Evolutionary conservation across 257 asterid genomes (phyloP).

Genomic region (Solanum chiquidenum): DNA sequence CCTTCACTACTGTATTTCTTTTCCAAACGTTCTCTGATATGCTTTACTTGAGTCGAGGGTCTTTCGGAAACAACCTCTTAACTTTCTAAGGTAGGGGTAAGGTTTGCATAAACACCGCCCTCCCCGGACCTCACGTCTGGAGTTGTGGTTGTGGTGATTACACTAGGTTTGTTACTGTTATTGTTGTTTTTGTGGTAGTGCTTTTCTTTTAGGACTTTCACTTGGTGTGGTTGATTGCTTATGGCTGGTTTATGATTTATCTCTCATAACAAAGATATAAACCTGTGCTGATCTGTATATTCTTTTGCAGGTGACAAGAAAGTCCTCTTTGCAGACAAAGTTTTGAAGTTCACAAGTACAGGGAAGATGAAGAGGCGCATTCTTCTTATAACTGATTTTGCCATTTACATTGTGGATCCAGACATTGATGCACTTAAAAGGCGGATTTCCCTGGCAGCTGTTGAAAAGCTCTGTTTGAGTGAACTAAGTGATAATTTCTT

Average conservation of each 20-base stretch:
- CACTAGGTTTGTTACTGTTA: background rate
- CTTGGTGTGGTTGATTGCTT: background rate
- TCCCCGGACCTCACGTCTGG: background rate
- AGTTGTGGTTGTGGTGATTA: background rate
- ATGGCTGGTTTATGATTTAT: background rate
- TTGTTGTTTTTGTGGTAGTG: background rate
- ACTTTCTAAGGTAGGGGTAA: background rate
- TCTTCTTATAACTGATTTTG: constrained; percentile 76
- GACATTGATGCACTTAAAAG: constrained; percentile 66
- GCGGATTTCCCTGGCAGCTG: constrained; percentile 91
- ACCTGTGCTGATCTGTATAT: background rate
- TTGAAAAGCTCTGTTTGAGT: constrained; percentile 80
- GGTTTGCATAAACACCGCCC: background rate
- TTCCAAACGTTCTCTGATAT: background rate
- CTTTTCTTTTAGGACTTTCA: background rate
- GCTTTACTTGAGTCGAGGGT: background rate
- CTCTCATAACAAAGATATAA: background rate
- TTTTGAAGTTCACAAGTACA: constrained; percentile 71
- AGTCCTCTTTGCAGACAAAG: constrained; percentile 81
- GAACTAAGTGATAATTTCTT: constrained; percentile 73
- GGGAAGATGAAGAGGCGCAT: constrained; percentile 81
- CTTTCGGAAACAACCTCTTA: background rate
- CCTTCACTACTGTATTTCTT: background rate
- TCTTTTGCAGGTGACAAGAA: constrained; percentile 63
- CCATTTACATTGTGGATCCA: constrained; percentile 73